These are phyloP conservation scores for Monosporozyma unispora DNA, from an alignment of 805 yeast species.

Conservation along the genomic window DNA sequence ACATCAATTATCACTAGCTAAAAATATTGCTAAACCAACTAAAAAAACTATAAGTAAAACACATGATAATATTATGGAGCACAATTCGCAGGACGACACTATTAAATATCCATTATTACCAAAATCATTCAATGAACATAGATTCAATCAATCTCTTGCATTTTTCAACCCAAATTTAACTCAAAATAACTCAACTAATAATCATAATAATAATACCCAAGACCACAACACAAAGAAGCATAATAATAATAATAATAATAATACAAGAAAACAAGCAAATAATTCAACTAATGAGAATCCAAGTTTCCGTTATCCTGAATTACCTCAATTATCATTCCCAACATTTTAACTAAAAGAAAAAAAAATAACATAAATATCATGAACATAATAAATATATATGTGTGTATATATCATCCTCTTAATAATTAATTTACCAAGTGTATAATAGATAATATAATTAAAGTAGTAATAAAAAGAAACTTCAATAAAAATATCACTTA, in stretches of 20 bases:
- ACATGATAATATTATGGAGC: background rate
- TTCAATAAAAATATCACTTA: background rate
- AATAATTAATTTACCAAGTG: background rate
- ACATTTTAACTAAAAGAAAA: conserved; percentile 10
- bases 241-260: background rate
- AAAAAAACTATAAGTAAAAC: conserved; percentile 2
- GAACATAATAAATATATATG: background rate
- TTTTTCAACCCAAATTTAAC: conserved; percentile 7
- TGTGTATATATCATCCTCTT: background rate
- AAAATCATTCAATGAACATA: conserved; percentile 20
- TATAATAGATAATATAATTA: background rate
- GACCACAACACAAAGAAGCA: background rate
- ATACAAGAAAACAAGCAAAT: background rate
- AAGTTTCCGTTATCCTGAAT: conserved; percentile 18
- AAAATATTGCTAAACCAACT: conserved; percentile 17
- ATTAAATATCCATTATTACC: conserved; percentile 9
- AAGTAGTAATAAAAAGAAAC: background rate
- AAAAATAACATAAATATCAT: background rate
- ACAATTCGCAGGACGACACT: background rate
- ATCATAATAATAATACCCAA: background rate
- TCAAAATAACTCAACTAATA: background rate
- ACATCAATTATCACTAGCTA: conserved; percentile 21
- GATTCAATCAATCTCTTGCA: conserved; percentile 21
- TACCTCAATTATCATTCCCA: conserved; percentile 19
- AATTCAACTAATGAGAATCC: background rate